These are phyloP conservation scores for Leishmania turanica DNA, from an alignment of 208 protist genomes.

Conservation along the genomic window DNA sequence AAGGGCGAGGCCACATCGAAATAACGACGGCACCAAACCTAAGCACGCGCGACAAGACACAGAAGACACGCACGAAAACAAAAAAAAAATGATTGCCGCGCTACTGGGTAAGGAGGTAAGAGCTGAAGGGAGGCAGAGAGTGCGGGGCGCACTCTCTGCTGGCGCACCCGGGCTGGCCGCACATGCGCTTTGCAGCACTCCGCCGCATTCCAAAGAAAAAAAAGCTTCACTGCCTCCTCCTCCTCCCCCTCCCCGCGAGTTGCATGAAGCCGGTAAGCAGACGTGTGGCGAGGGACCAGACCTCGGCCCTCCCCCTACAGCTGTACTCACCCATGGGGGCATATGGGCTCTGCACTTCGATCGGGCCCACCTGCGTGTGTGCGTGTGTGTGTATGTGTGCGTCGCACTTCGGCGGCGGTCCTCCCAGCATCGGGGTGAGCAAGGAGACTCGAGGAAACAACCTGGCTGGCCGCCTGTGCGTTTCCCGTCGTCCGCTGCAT, in stretches of 20 bases:
- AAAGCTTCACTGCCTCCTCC: not conserved
- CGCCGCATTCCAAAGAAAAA: too few relatives aligned
- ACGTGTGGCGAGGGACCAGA: not conserved
- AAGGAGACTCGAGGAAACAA: not conserved
- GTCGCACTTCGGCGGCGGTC: not conserved
- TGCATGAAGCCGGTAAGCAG: not conserved
- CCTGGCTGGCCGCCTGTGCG: not conserved
- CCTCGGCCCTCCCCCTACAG: not conserved
- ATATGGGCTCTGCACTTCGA: not conserved
- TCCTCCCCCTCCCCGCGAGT: not conserved
- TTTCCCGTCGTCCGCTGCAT: not conserved
- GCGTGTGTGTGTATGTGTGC: not conserved
- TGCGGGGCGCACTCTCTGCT: not conserved
- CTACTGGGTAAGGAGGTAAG: not conserved
- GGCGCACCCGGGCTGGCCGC: too few relatives aligned
- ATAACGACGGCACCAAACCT: not conserved
- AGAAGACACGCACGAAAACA: not conserved
- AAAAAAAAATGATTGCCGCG: not conserved
- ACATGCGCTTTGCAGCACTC: too few relatives aligned
- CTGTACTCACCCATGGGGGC: not conserved
- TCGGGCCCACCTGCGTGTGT: not conserved
- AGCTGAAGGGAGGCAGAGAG: not conserved
- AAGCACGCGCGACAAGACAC: not conserved
- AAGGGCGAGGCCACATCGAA: not conserved
- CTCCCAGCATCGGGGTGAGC: not conserved